Evolutionary conservation across 2,329 filamentous ascomycete species (phyloP), one percentile per base, ranked within the genome.

Genomic region (Leptographium flavum): DNA sequence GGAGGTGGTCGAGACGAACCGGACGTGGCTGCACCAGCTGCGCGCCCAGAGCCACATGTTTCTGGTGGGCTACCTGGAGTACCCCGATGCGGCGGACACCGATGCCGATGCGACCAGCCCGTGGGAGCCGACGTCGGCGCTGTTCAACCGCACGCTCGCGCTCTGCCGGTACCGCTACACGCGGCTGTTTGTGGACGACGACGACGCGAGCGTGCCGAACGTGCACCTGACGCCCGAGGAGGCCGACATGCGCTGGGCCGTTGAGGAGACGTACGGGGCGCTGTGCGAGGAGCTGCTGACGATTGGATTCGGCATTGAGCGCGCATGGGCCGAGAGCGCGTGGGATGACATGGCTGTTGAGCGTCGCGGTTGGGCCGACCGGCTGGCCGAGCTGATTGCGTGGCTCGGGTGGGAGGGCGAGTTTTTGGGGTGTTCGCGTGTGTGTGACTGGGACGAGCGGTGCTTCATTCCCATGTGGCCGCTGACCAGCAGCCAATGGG

Each of bases 401-500:
- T 73, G 69, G 68, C 57, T 71, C 1, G 69, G 68, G 5, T 73
- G 69, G 69, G 65, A 63, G 31, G 65, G 65, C 25, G 63, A 69
- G 53, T 69, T 64, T 54, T 57, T 60, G 1, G 56, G 58, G 9
- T 71, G 68, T 47, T 49, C 59, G 3, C 53, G 59, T 27, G 58
- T 59, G 35, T 71, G 68, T 46, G 62, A 50, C 4, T 61, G 58
- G 54, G 61, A 66, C 46, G 64, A 70, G 51, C 58, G 62, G 13
- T 71, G 69, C 50, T 70, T 62, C 47, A 68, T 72, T 33, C 68
- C 69, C 1, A 72, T 71, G 63, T 72, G 68, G 69, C 69, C 69
- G 2, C 49, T 68, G 48, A 48, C 58, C 39, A 39, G 36, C 40
- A 38, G 37, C 15, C 31, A 41, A 14, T 27, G 39, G 44, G 42